Base-by-base conservation (phyloP, 768 basidiomycete species). In the Myochromella boudieri region DNA sequence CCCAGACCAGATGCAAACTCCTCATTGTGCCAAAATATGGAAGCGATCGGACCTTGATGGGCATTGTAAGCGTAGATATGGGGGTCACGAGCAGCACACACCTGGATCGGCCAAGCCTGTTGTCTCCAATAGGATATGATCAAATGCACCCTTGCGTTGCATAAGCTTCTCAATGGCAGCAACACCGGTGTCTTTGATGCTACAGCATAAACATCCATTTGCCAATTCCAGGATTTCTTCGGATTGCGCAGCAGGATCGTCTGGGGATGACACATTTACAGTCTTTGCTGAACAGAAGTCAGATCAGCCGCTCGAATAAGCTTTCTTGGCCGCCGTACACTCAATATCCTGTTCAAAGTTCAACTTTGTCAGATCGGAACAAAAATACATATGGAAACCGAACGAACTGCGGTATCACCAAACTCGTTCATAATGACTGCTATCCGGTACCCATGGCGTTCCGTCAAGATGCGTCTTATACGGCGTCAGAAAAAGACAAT, bases 371-470 rank as follows among this genome's bases (percentile, higher is more conserved):
- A n/a, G n/a, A n/a, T n/a, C n/a, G n/a, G n/a, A n/a, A n/a, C n/a
- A n/a, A n/a, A n/a, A n/a, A n/a, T n/a, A n/a, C n/a, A n/a, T n/a
- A n/a, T n/a, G n/a, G n/a, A n/a, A 36, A 12, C 15, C 26, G n/a
- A 25, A 71, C 83, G 60, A 58, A 91, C 89, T 57, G 91, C 91
- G 15, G 94, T 94, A 62, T 97, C 94, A 7, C 93, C 95, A 62
- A 98, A 98, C 66, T 95, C 93, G 60, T 95, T 97, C 91, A 97
- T 94, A 53, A 95, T 97, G 17, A 99, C 95, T 4, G 95, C 95
- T 46, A 99, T 97, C 28, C 89, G 82, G 61, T 94, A 93, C 3
- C 95, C 95, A 77, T 98, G 95, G 29, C 84, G 76, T 60, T 93
- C 92, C 10, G 90, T 95, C 51, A 98, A 70, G 57, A 98, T 95